phyloP scores from a whole-genome alignment of 768 basidiomycete genomes.

The Tylopilus intermedius region DNA sequence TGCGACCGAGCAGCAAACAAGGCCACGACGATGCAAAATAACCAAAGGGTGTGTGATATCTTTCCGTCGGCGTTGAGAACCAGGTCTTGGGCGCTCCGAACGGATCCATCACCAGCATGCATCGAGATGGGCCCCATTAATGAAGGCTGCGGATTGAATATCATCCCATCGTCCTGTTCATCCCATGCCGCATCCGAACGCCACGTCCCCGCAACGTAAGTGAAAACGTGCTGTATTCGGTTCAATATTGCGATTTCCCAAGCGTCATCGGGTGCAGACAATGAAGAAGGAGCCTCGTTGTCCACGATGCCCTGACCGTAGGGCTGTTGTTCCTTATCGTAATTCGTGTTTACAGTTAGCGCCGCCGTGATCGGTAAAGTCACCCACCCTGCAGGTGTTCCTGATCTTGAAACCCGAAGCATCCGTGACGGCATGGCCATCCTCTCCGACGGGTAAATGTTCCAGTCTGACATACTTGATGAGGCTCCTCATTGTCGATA shows the following conservation, averaged over 20 bases:
- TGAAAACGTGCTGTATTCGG: slow-evolving; percentile 17
- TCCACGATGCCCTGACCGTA: slow-evolving; percentile 16
- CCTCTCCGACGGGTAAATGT: slow-evolving; percentile 1
- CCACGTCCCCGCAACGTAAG: slow-evolving; percentile 21
- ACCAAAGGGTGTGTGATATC: slow-evolving; percentile 49
- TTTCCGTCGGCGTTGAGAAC: slow-evolving; percentile 48
- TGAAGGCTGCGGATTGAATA: slow-evolving; percentile 26
- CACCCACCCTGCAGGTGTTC: slow-evolving; percentile 25
- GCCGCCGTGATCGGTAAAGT: slow-evolving; percentile 23
- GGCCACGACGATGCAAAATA: slow-evolving; percentile 34
- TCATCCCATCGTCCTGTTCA: slow-evolving; percentile 20
- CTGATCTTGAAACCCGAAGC: slow-evolving; percentile 15
- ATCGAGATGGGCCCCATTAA: neutral
- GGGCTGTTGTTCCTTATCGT: slow-evolving; percentile 21
- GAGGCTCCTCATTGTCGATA: slow-evolving; percentile 10
- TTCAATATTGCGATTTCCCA: slow-evolving; percentile 13
- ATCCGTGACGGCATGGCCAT: slow-evolving; percentile 16
- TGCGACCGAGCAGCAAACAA: slow-evolving; percentile 14
- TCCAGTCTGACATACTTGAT: slow-evolving; percentile 12
- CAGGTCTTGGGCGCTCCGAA: slow-evolving; percentile 22
- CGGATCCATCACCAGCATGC: slow-evolving; percentile 6
- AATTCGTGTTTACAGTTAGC: slow-evolving; percentile 12
- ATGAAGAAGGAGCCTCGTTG: slow-evolving; percentile 7
- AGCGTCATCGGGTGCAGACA: slow-evolving; percentile 3
- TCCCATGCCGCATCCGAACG: slow-evolving; percentile 24